Base-by-base conservation (phyloP, 345 rosid genomes). In the Brassica juncea region DNA sequence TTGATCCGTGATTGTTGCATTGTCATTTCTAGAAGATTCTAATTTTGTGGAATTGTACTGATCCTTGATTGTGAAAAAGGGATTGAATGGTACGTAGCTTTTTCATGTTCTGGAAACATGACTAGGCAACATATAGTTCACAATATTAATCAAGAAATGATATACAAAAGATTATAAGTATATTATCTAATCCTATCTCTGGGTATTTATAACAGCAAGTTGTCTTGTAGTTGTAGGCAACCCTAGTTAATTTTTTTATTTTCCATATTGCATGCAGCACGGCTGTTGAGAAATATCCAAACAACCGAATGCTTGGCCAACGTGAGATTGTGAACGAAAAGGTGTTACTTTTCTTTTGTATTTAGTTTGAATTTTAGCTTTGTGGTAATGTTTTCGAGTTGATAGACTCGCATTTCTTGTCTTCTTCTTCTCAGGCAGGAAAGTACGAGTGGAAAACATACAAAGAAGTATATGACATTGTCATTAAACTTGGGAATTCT, bases 371-470 rank as follows among this genome's bases (percentile, higher is more conserved):
- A 8, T 30, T 30, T 70, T 37, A 31, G 74, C 28, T 34, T 27
- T 76, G 19, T 8, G 32, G 15, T 65, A 54, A 1, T 59, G 21
- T 31, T 16, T 37, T 28, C 62, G 75, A 64, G 49, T 64, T 59
- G 14, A 27, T 58, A 23, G 23, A 47, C 54, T 47, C 15, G 14
- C 54, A 47, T 47, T 47, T 47, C 54, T 47, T 21, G 52, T 42
- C 39, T 15, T 55, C 52, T 63, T 54, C 3, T 65, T 69, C 42
- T 80, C 70, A 92, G 97, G 89, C 93, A 54, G 94, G 93, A 15
- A 80, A 87, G 25, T 93, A 93, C 37, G 84, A 75, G 70, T 93
- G 97, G 97, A 84, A 82, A 83, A 87, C 89, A 42, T 93, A 93
- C 78, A 85, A 84, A 79, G 80, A 93, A 82, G 90, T 93, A 3